Percentiles rank a stretch among this genome's conserved stretches.
phyloP scores from a whole-genome alignment of 768 basidiomycete species.

The Kwoniella dendrophila region DNA sequence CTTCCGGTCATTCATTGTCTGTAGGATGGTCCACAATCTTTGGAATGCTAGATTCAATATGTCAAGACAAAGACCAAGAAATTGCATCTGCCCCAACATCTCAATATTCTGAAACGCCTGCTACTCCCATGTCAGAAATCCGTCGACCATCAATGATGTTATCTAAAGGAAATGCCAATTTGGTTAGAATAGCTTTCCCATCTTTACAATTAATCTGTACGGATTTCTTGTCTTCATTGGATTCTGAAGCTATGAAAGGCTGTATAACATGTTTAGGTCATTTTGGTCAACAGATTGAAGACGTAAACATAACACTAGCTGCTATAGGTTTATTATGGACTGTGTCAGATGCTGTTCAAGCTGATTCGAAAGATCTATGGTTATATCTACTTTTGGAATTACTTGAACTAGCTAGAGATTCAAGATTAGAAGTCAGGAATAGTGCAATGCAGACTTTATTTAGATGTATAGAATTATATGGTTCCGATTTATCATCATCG shows the following conservation, averaged over 20 bases:
- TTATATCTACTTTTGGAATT: conserved; percentile 85
- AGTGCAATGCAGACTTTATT: conserved; percentile 95
- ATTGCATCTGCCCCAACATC: conserved; percentile 8
- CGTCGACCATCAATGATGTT: conserved; percentile 62
- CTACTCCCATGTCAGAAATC: background rate
- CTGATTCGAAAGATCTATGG: conserved; percentile 85
- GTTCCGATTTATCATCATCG: conserved; percentile 74
- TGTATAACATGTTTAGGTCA: conserved; percentile 89
- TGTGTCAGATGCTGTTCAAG: conserved; percentile 83
- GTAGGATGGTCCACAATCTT: conserved; percentile 94
- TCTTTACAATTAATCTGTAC: conserved; percentile 86
- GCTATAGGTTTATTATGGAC: conserved; percentile 93
- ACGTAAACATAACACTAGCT: conserved; percentile 94
- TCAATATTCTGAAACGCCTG: conserved; percentile 56
- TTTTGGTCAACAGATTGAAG: conserved; percentile 81
- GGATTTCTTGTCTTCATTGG: conserved; percentile 81
- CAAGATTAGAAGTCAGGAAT: conserved; percentile 82
- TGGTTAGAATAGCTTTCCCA: conserved; percentile 92
- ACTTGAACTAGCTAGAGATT: conserved; percentile 76
- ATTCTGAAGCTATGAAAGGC: conserved; percentile 75
- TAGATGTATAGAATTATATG: conserved; percentile 90
- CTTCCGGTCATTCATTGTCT: conserved; percentile 85
- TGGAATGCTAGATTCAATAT: conserved; percentile 86
- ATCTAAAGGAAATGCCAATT: conserved; percentile 67
- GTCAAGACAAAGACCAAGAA: conserved; percentile 56